Evolutionary conservation across 768 basidiomycete species (phyloP).

Genomic region (Saitozyma podzolica): DNA sequence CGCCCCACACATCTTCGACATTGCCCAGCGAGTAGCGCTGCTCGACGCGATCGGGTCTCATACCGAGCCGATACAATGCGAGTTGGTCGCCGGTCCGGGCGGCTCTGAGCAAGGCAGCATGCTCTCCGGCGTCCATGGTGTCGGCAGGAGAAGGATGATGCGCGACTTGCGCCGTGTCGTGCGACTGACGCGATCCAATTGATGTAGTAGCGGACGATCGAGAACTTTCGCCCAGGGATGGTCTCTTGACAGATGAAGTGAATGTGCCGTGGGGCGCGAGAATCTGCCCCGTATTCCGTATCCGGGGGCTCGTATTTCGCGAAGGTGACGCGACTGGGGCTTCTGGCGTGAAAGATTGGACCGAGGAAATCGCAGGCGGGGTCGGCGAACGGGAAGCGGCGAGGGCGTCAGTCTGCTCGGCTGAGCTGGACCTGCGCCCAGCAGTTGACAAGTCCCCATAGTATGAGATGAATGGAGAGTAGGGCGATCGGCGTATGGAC

Average conservation of each 20-base stretch:
- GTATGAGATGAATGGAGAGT: slow-evolving; percentile 4
- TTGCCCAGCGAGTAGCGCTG: slow-evolving; percentile 20
- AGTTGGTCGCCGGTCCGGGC: slow-evolving; percentile 30
- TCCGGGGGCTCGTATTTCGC: slow-evolving; percentile 8
- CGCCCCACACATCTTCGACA: slow-evolving; percentile 26
- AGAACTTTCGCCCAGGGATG: neutral
- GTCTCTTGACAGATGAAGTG: slow-evolving; percentile 19
- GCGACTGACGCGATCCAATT: neutral
- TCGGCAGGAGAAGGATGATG: slow-evolving; percentile 1
- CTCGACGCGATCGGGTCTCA: slow-evolving; percentile 1
- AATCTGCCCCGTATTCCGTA: slow-evolving; percentile 17
- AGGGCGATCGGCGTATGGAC: neutral
- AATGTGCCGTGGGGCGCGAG: slow-evolving; percentile 41
- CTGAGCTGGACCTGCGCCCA: slow-evolving; percentile 3
- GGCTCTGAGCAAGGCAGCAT: slow-evolving; percentile 12
- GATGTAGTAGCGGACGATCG: neutral
- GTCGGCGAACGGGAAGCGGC: neutral
- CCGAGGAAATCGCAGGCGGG: too few relatives aligned
- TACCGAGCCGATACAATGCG: slow-evolving; percentile 25
- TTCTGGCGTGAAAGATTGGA: too few relatives aligned
- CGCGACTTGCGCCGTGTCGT: neutral
- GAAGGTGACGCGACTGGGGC: too few relatives aligned
- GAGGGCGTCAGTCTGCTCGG: neutral
- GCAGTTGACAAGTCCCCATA: slow-evolving; percentile 2
- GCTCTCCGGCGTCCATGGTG: slow-evolving; percentile 10